Conservation (phyloP, 2,329 filamentous ascomycete species). For the Aspergillus hiratsukae region DNA sequence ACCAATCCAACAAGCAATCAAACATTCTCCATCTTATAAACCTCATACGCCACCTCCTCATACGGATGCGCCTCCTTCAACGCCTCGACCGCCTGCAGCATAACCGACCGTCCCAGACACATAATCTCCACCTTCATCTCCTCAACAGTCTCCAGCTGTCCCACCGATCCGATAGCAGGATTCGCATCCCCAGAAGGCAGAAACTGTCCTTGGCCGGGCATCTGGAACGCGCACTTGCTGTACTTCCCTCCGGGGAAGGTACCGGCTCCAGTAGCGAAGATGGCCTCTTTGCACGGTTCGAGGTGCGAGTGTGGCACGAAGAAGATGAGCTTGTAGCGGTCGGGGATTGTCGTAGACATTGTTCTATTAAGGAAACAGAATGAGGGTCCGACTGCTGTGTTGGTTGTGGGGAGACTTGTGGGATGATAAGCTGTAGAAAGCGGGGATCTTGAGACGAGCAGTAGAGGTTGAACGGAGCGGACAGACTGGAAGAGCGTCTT, state of each 20-base stretch:
- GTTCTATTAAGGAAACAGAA: slow-evolving; percentile 2
- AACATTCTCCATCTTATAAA: slow-evolving; percentile 41
- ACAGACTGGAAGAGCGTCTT: neutral
- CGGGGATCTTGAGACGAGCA: neutral
- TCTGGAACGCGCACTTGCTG: slow-evolving; percentile 38
- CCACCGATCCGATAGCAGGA: slow-evolving; percentile 39
- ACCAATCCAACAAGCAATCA: slow-evolving; percentile 11
- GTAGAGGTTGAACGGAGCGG: neutral
- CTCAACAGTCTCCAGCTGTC: slow-evolving; percentile 36
- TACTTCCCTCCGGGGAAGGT: slow-evolving; percentile 41
- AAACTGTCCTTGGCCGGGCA: slow-evolving; percentile 39
- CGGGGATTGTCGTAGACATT: slow-evolving; percentile 23
- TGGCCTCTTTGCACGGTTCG: slow-evolving; percentile 38
- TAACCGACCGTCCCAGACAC: slow-evolving; percentile 36
- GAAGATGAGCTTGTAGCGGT: slow-evolving; percentile 43
- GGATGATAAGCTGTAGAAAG: neutral
- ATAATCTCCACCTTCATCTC: slow-evolving; percentile 43
- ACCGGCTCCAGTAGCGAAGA: slow-evolving; percentile 41
- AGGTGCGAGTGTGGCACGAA: slow-evolving; percentile 38
- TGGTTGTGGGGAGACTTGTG: neutral
- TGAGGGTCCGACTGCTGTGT: neutral
- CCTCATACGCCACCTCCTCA: slow-evolving; percentile 43
- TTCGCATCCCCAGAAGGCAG: slow-evolving; percentile 36
- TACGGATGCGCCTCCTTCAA: slow-evolving; percentile 44
- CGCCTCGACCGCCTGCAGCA: slow-evolving; percentile 37